Conservation (phyloP, 495 filamentous ascomycete species). For the Neurospora hispaniola region DNA sequence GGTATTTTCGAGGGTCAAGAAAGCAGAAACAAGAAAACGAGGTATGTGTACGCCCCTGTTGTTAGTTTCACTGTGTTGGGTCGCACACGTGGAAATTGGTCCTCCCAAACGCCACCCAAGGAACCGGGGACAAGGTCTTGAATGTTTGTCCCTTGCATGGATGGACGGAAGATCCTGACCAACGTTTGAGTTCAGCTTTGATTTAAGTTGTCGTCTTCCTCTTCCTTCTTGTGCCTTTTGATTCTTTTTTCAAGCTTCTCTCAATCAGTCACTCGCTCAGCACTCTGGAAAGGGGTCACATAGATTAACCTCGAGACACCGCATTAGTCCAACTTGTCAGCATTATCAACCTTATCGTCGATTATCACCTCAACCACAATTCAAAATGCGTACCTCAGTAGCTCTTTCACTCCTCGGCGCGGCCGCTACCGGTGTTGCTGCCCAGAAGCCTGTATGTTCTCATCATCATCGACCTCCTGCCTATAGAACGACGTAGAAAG, state of each 20-base stretch:
- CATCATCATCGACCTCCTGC: conserved; percentile 3
- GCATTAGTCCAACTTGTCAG: neutral
- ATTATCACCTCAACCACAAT: neutral
- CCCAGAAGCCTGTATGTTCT: neutral
- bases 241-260: neutral
- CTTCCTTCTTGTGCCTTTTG: neutral
- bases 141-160: neutral
- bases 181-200: neutral
- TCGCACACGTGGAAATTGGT: neutral
- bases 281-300: neutral
- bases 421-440: conserved; percentile 1
- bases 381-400: conserved; percentile 2
- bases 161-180: neutral
- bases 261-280: neutral
- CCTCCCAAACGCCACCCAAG: neutral
- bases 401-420: neutral
- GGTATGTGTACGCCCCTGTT: neutral
- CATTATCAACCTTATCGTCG: neutral
- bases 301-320: neutral
- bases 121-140: neutral
- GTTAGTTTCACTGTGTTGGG: neutral
- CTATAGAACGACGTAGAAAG: neutral
- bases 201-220: neutral
- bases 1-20: neutral
- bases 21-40: neutral